Base-by-base conservation (phyloP, 805 yeast genomes). In the Lipomyces sp. region DNA sequence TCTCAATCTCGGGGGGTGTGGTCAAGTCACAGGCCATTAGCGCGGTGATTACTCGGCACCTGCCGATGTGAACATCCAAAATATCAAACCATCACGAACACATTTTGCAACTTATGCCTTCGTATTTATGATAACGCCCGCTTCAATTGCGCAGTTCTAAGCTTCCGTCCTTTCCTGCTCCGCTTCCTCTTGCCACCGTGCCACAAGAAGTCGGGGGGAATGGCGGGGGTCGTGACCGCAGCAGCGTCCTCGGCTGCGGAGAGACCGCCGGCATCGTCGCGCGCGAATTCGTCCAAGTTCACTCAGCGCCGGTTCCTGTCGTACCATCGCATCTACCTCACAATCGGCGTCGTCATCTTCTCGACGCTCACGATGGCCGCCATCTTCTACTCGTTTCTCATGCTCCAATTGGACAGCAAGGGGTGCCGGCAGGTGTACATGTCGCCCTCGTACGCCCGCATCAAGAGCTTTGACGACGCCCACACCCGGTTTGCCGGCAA, bases 371-470 rank as follows among this genome's bases (percentile, higher is more conserved):
- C 39, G 42, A 26, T 47, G 32, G 50, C 44, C 21, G 39, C 26
- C 29, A 45, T 50, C 2, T 33, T 46, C 22, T 47, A 40, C 29
- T 55, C 52, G 35, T 58, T 47, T 18, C 36, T 40, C 31, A 47
- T 24, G 18, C 46, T 39, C 5, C 58, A 49, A 43, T 39, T 32
- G 46, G 57, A 45, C 45, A 52, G 33, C 5, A 53, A 55, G 26
- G 68, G 73, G 40, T 89, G 97, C 65, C 70, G 81, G 35, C 70
- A 81, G 53, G 82, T 87, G 5, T 83, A 75, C 64, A 89, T 89
- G 96, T 79, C 76, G 43, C 96, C 96, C 1, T 80, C 90, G 0
- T 89, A 87, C 62, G 90, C 91, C 10, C 74, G 82, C 57, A 76
- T 89, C 35, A 71, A 73, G 56, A 86, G 83, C 2, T 86, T 90